Evolutionary conservation across 1,139 yeast species (phyloP).

Genomic region (Chernovozyma aurita): DNA sequence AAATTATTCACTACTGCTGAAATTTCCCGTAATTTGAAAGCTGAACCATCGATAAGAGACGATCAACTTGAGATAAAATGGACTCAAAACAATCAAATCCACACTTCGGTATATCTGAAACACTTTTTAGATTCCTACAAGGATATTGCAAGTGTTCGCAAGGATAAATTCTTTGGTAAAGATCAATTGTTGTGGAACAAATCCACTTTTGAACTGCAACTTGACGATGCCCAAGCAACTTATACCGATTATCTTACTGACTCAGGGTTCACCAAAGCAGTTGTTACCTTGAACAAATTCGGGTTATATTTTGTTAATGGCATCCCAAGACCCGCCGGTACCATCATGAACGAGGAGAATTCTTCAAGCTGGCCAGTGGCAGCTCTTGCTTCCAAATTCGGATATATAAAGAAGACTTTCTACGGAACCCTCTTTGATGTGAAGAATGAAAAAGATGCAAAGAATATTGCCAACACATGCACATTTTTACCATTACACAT

Average conservation of each 20-base stretch:
- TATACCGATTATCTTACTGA: conserved; percentile 40
- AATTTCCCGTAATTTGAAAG: conserved; percentile 21
- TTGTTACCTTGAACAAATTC: conserved; percentile 47
- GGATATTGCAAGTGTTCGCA: conserved; percentile 25
- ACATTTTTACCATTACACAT: conserved; percentile 71
- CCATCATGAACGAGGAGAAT: conserved; percentile 24
- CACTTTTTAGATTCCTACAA: conserved; percentile 46
- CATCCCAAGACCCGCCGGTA: conserved; percentile 37
- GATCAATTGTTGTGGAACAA: conserved; percentile 42
- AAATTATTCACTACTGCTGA: conserved; percentile 64
- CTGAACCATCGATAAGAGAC: conserved; percentile 20
- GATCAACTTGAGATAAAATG: conserved; percentile 46
- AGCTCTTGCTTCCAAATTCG: conserved; percentile 55
- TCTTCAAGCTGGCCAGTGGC: conserved; percentile 37
- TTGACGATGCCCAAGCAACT: conserved; percentile 21
- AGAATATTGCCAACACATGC: conserved; percentile 70
- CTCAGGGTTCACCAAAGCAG: conserved; percentile 30
- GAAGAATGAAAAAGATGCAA: conserved; percentile 53
- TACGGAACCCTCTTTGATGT: conserved; percentile 77
- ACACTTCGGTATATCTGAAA: conserved; percentile 10
- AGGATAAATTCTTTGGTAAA: conserved; percentile 30
- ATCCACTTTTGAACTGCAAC: conserved; percentile 12
- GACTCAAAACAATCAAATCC: conserved; percentile 37
- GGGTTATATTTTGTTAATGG: conserved; percentile 58
- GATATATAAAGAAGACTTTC: conserved; percentile 69